Evolutionary conservation across 805 yeast genomes (phyloP), one percentile per base, ranked within the genome.

Genomic region (Lipomyces chichibuensis): DNA sequence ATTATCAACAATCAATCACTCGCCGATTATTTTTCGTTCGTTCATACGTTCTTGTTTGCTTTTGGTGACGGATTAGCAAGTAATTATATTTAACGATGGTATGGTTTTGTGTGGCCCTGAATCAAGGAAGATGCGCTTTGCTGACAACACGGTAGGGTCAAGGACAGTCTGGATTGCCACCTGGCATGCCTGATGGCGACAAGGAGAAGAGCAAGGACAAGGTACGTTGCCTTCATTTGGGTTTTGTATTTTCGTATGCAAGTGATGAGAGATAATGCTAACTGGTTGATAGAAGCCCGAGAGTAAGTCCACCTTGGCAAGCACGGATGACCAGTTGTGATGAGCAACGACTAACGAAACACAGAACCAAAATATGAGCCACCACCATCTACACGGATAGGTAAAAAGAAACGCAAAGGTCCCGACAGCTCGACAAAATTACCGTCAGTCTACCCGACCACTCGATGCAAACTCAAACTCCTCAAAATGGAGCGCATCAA

Each of bases 301-400:
- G 65, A 76, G 77, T 75, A 71, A 51, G 78, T 67, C 27, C 7
- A 13, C 27, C 5, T 2, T 25, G 59, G 27, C 27, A 17, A 32
- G 11, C 23, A 8, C 25, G 1, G 5, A 25, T 27, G 20, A 25
- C 20, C 14, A 13, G 11, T 65, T 65, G 27, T 32, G 29, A 25
- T 20, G 13, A 11, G 13, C n/a, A 25, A 13, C 33, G 20, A 25
- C 27, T 53, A 13, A 20, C 53, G 32, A 27, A 57, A 59, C 72
- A 91, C 90, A 75, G 93, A 94, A 80, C 98, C 98, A 75, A 94
- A 93, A 83, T 95, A 94, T 79, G 99, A 95, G 80, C 98, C 99
- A 46, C 99, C 99, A 17, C 98, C 94, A 69, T 96, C 94, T 80
- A 89, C 97, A 6, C 88, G 93, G 72, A 90, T 92, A 75, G 97